Percentiles rank a stretch among this genome's conserved stretches.
Evolutionary conservation across 2,329 filamentous ascomycete genomes (phyloP).

Genomic region (Teratosphaeria epicoccoides): DNA sequence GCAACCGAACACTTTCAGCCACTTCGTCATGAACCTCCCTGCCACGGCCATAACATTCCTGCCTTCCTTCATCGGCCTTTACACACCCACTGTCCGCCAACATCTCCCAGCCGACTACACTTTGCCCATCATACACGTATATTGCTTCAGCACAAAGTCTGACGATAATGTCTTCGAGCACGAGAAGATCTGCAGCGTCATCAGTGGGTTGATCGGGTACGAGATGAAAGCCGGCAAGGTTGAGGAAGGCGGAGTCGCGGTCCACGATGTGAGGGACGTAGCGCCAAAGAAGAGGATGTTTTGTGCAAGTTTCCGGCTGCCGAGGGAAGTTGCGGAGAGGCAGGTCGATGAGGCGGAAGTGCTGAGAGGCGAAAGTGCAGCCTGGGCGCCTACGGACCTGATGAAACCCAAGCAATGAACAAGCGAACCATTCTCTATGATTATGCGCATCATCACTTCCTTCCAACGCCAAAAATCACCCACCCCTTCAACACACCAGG

Average conservation of each 20-base stretch:
- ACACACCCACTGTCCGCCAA: constrained; percentile 35
- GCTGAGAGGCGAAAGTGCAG: background rate
- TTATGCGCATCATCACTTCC: constrained; percentile 13
- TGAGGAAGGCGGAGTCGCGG: constrained; percentile 43
- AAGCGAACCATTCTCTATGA: background rate
- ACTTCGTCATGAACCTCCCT: constrained; percentile 97
- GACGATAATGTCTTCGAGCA: constrained; percentile 57
- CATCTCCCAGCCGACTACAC: constrained; percentile 21
- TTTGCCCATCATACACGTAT: constrained; percentile 80
- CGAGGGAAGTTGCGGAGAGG: constrained; percentile 66
- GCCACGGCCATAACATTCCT: constrained; percentile 82
- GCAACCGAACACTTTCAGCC: constrained; percentile 67
- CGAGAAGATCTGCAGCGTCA: constrained; percentile 53
- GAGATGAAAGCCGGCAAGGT: constrained; percentile 45
- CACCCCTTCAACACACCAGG: constrained; percentile 18
- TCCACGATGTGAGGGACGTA: constrained; percentile 68
- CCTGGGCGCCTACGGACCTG: background rate
- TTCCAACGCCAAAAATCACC: constrained; percentile 18
- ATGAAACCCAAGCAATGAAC: background rate
- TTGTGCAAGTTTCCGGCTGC: constrained; percentile 83
- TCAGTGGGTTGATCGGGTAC: constrained; percentile 51
- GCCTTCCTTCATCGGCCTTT: constrained; percentile 65
- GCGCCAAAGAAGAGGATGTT: constrained; percentile 95
- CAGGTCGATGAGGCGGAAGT: background rate
- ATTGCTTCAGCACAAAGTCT: constrained; percentile 81